Evolutionary conservation across 129 eudicot genomes (phyloP).

Genomic region (Apium graveolens): DNA sequence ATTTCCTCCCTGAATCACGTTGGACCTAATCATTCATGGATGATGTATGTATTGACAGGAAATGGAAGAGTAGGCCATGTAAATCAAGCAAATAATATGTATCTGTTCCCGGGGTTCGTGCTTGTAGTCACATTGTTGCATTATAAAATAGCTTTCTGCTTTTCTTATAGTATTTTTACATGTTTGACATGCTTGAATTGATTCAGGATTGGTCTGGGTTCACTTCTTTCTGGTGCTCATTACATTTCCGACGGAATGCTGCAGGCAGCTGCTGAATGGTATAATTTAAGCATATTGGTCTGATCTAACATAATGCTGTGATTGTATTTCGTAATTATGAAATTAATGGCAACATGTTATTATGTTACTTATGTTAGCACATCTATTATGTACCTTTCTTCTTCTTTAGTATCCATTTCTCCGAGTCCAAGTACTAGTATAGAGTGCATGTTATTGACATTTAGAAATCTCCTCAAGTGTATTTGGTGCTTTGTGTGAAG

Average conservation of each 20-base stretch:
- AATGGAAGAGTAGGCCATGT: constrained; percentile 91
- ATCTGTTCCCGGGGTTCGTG: constrained; percentile 93
- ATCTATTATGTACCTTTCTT: not conserved
- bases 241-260: constrained; percentile 82
- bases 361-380: not conserved
- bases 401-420: not conserved
- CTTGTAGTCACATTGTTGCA: constrained; percentile 5
- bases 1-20: not conserved
- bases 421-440: not conserved
- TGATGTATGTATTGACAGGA: constrained; percentile 38
- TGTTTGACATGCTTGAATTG: constrained; percentile 12
- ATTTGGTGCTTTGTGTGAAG: not conserved
- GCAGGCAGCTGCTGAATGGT: constrained; percentile 97
- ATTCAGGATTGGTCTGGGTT: constrained; percentile 92
- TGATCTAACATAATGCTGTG: not conserved
- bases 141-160: constrained; percentile 5
- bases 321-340: not conserved
- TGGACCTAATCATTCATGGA: constrained; percentile 4
- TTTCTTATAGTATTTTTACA: not conserved
- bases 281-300: constrained; percentile 18
- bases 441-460: not conserved
- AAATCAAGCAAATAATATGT: constrained; percentile 99
- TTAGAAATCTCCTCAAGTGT: not conserved
- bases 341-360: not conserved
- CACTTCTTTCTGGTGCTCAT: constrained; percentile 89